These are phyloP conservation scores for Alternaria brassicicola DNA, from an alignment of 2,329 filamentous ascomycete species.

Conservation along the genomic window DNA sequence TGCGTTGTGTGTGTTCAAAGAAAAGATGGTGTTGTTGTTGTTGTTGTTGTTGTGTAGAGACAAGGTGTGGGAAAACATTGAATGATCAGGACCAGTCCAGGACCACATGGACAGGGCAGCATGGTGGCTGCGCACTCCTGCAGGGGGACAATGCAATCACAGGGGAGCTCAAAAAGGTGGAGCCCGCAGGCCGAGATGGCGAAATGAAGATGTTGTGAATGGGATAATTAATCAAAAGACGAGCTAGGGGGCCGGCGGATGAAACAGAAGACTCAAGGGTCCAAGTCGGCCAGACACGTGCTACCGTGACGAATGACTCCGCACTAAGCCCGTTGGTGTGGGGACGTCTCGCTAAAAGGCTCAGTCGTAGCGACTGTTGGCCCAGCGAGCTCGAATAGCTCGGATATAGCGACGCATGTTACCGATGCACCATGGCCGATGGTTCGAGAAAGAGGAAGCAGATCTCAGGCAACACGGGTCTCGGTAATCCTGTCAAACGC, in stretches of 20 bases:
- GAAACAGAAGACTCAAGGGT: slow-evolving; percentile 17
- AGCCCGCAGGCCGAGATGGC: slow-evolving; percentile 6
- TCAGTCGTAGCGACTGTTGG: slow-evolving; percentile 14
- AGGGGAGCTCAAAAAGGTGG: slow-evolving; percentile 22
- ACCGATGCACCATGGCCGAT: slow-evolving; percentile 21
- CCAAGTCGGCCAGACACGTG: slow-evolving; percentile 12
- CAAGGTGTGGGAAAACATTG: slow-evolving; percentile 18
- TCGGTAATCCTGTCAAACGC: slow-evolving; percentile 22
- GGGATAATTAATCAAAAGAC: slow-evolving; percentile 13
- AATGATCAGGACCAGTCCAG: slow-evolving; percentile 20
- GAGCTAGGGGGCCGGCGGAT: slow-evolving; percentile 8
- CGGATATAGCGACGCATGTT: background rate
- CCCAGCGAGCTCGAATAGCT: background rate
- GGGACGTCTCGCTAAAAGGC: slow-evolving; percentile 14
- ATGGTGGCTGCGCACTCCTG: slow-evolving; percentile 11
- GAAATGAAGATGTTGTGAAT: slow-evolving; percentile 24
- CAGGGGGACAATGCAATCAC: slow-evolving; percentile 30
- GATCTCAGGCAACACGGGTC: slow-evolving; percentile 13
- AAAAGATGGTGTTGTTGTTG: slow-evolving; percentile 9
- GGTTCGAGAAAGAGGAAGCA: slow-evolving; percentile 34
- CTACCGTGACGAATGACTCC: slow-evolving; percentile 12
- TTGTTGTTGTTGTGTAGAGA: slow-evolving; percentile 14
- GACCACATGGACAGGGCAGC: slow-evolving; percentile 18
- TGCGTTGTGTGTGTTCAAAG: slow-evolving; percentile 3
- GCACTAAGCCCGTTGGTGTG: slow-evolving; percentile 15